These are phyloP conservation scores for Acorus calamus DNA, from an alignment of 106 monocot species.

Conservation along the genomic window DNA sequence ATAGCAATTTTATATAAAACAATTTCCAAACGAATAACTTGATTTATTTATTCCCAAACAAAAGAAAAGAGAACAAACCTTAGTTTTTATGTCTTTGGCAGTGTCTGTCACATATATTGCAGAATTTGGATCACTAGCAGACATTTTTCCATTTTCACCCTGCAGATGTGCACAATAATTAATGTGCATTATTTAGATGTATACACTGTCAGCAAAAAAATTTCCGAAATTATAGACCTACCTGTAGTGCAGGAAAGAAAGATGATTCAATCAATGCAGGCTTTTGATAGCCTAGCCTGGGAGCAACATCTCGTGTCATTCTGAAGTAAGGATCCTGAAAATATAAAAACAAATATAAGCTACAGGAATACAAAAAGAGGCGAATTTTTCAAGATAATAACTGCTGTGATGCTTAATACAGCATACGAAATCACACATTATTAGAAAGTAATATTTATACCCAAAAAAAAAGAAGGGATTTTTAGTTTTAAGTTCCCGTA, in stretches of 20 bases:
- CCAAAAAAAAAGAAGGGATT: not conserved
- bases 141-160: constrained; percentile 97
- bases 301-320: constrained; percentile 99
- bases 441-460: no score
- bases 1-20: no score
- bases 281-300: constrained; percentile 96
- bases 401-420: no score
- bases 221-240: constrained; percentile 7
- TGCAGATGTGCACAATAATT: constrained; percentile 19
- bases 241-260: constrained; percentile 98
- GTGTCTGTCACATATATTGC: constrained; percentile 98
- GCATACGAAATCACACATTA: no score
- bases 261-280: constrained; percentile 91
- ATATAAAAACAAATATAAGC: not conserved
- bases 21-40: no score
- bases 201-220: not conserved
- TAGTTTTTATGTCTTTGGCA: constrained; percentile 85
- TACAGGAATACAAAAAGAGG: not conserved
- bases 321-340: constrained; percentile 94
- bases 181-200: not conserved
- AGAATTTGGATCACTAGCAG: constrained; percentile 97
- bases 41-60: no score
- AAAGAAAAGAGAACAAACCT: constrained; percentile 28
- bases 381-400: no score
- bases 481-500: no score